phyloP scores from a whole-genome alignment of 768 basidiomycete genomes.

The Psilocybe azurescens region DNA sequence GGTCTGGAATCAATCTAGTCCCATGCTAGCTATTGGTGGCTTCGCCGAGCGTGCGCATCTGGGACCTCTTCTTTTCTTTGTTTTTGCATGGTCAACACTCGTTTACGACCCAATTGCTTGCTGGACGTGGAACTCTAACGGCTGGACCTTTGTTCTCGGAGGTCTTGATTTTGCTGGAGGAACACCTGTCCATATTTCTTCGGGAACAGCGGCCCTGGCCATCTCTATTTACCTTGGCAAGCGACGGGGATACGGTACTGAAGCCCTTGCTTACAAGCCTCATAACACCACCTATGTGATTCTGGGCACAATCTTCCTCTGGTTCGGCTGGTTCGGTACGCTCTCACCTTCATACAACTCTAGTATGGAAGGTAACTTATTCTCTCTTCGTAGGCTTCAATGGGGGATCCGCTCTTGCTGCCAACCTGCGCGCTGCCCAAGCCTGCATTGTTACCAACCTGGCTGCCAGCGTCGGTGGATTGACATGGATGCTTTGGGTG shows the following conservation, averaged over 20 bases:
- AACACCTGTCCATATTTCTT: constrained; percentile 97
- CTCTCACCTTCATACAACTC: not conserved
- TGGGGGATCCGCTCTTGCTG: constrained; percentile 89
- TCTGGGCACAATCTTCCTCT: constrained; percentile 90
- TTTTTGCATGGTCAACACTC: constrained; percentile 88
- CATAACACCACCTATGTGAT: constrained; percentile 94
- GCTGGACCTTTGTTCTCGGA: constrained; percentile 77
- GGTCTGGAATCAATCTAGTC: constrained; percentile 42
- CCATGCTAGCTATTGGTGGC: constrained; percentile 92
- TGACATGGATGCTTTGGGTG: constrained; percentile 94
- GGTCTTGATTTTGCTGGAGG: constrained; percentile 95
- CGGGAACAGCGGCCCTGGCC: constrained; percentile 92
- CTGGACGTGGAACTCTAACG: constrained; percentile 93
- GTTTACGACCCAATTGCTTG: constrained; percentile 96
- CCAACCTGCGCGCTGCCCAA: constrained; percentile 87
- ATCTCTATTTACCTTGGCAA: constrained; percentile 93
- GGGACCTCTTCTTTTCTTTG: constrained; percentile 87
- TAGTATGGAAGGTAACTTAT: not conserved
- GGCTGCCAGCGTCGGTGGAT: constrained; percentile 83
- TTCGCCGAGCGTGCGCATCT: constrained; percentile 89
- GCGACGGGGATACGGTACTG: constrained; percentile 90
- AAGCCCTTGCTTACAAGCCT: constrained; percentile 91
- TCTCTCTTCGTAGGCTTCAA: constrained; percentile 64
- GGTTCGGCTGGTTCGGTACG: constrained; percentile 90
- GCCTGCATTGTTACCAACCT: constrained; percentile 95